Percentiles rank a stretch among this genome's conserved stretches.
These are phyloP conservation scores for Linum tenue DNA, from an alignment of 345 rosid genomes.

Conservation along the genomic window DNA sequence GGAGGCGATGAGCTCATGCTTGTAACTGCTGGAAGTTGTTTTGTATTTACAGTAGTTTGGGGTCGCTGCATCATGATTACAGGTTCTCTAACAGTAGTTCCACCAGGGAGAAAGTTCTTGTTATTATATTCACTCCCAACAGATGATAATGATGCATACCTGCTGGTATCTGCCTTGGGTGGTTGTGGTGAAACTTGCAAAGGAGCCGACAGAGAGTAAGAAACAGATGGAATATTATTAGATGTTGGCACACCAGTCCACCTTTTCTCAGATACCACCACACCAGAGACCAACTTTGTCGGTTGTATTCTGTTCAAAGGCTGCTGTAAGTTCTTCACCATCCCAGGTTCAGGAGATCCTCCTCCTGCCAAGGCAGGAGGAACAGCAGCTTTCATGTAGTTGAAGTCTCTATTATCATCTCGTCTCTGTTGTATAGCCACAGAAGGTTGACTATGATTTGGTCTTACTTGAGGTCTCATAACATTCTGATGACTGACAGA, in stretches of 20 bases:
- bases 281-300: slow-evolving; percentile 30
- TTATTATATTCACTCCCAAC: slow-evolving; percentile 41
- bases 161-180: slow-evolving; percentile 38
- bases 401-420: slow-evolving; percentile 49
- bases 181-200: slow-evolving; percentile 42
- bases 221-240: slow-evolving; percentile 24
- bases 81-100: slow-evolving; percentile 43
- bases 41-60: slow-evolving; percentile 39
- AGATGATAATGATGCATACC: slow-evolving; percentile 17
- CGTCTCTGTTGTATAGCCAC: slow-evolving; percentile 35
- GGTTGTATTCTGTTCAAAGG: slow-evolving; percentile 44
- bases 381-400: slow-evolving; percentile 41
- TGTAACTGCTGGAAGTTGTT: slow-evolving; percentile 33
- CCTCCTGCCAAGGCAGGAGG: slow-evolving; percentile 6
- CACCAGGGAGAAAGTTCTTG: slow-evolving; percentile 29
- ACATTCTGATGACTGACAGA: slow-evolving; percentile 29
- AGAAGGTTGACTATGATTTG: slow-evolving; percentile 15
- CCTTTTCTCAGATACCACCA: slow-evolving; percentile 40
- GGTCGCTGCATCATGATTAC: slow-evolving; percentile 60
- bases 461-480: slow-evolving; percentile 32
- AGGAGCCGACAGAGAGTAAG: slow-evolving; percentile 48
- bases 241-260: slow-evolving; percentile 39
- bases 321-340: slow-evolving; percentile 37
- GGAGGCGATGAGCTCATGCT: slow-evolving; percentile 37
- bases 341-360: slow-evolving; percentile 27